Percentiles rank a stretch among this genome's conserved stretches.
These are phyloP conservation scores for Lipomyces spencermartinsiae DNA, from an alignment of 805 yeast genomes.

Conservation along the genomic window DNA sequence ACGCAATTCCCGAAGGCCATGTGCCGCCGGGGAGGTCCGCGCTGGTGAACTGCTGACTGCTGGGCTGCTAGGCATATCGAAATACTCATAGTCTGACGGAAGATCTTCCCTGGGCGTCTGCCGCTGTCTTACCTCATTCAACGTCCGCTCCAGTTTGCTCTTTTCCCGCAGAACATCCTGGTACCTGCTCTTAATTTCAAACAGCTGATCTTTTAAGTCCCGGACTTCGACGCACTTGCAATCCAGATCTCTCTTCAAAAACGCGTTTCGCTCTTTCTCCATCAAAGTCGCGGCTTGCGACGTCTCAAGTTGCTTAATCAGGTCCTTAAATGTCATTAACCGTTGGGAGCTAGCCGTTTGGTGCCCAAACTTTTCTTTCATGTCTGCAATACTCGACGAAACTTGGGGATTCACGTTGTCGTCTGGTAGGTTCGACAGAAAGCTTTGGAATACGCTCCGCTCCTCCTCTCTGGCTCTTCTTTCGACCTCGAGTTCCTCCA, in stretches of 20 bases:
- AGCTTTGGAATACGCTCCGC: conserved; percentile 14
- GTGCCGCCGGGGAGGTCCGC: neutral
- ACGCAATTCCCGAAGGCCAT: conserved; percentile 34
- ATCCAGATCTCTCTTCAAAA: conserved; percentile 31
- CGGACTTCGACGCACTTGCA: conserved; percentile 34
- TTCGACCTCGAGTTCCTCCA: conserved; percentile 37
- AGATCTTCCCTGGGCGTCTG: conserved; percentile 12
- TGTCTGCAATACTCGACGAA: neutral
- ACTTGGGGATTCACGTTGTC: neutral
- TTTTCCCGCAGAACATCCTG: conserved; percentile 35
- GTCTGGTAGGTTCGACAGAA: conserved; percentile 12
- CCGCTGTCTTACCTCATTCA: conserved; percentile 34
- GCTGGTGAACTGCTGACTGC: neutral
- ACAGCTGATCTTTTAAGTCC: conserved; percentile 36
- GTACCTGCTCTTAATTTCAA: conserved; percentile 29
- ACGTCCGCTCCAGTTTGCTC: conserved; percentile 28
- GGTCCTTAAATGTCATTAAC: conserved; percentile 29
- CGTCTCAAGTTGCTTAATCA: conserved; percentile 30
- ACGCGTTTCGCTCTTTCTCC: conserved; percentile 29
- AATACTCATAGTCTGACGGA: conserved; percentile 29
- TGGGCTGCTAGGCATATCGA: conserved; percentile 20
- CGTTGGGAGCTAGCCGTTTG: conserved; percentile 18
- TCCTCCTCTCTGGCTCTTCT: conserved; percentile 36
- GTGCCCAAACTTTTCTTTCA: conserved; percentile 14
- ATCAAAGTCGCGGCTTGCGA: conserved; percentile 22